Evolutionary conservation across 805 yeast genomes (phyloP).

Genomic region (Sporopachydermia quercuum): DNA sequence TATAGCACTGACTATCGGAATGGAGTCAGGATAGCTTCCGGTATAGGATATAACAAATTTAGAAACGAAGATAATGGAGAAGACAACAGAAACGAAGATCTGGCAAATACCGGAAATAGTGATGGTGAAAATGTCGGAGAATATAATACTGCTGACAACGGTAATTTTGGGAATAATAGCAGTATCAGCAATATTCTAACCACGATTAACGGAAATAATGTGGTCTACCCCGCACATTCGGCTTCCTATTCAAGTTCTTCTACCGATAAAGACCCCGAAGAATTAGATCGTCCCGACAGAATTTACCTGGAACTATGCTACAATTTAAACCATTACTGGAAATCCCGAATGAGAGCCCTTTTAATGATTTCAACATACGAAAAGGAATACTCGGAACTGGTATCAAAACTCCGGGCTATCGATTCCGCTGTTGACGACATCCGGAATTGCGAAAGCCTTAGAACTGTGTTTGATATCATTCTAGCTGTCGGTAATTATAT

Average conservation of each 20-base stretch:
- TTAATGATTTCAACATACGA: slow-evolving; percentile 55
- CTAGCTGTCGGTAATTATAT: slow-evolving; percentile 88
- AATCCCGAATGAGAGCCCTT: slow-evolving; percentile 75
- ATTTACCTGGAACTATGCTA: slow-evolving; percentile 70
- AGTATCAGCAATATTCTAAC: no score
- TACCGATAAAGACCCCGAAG: slow-evolving; percentile 59
- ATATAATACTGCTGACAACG: no score
- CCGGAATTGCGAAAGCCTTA: slow-evolving; percentile 49
- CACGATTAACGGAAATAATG: no score
- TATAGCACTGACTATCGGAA: slow-evolving; percentile 61
- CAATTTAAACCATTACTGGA: slow-evolving; percentile 83
- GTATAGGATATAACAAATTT: no score
- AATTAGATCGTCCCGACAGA: slow-evolving; percentile 77
- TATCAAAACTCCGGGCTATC: slow-evolving; percentile 47
- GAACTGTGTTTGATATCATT: slow-evolving; percentile 67
- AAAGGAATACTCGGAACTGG: slow-evolving; percentile 62
- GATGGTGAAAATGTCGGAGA: slow-evolving; percentile 19
- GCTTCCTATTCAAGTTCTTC: slow-evolving; percentile 11
- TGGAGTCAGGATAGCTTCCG: no score
- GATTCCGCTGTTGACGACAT: slow-evolving; percentile 64
- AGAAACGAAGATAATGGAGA: no score
- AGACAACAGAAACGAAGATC: no score
- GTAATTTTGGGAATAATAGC: no score
- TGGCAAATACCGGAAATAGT: no score
- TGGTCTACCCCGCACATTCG: no score